Percentiles rank a stretch among this genome's conserved stretches.
phyloP scores from a whole-genome alignment of 129 eudicot species.

The Saussurea involucrata region DNA sequence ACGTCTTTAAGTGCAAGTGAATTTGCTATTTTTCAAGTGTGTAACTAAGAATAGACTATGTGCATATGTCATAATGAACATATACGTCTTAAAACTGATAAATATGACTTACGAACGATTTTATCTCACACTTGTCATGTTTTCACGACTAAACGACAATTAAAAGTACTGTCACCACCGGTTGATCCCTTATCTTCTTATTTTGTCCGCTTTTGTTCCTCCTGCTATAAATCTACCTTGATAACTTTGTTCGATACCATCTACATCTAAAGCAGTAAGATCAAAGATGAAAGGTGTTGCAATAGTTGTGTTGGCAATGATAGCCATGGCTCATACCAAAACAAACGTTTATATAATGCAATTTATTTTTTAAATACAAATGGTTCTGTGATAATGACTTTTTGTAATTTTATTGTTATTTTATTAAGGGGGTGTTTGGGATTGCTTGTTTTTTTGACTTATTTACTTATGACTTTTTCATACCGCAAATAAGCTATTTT shows the following conservation, averaged over 20 bases:
- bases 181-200: conserved; percentile 14
- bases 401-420: too few species aligned
- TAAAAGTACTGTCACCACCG: not conserved
- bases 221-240: conserved; percentile 11
- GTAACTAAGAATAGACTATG: conserved; percentile 18
- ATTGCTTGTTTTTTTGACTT: too few species aligned
- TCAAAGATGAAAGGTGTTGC: conserved; percentile 21
- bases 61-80: not conserved
- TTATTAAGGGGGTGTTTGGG: too few species aligned
- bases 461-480: too few species aligned
- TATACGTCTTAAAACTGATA: conserved; percentile 8
- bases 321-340: conserved; percentile 14
- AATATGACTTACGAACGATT: not conserved
- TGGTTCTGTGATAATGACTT: too few species aligned
- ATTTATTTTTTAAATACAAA: too few species aligned
- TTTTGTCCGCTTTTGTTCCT: not conserved
- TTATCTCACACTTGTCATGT: not conserved
- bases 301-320: conserved; percentile 10
- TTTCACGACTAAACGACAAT: conserved; percentile 11
- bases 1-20: not conserved
- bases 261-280: not conserved
- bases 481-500: too few species aligned
- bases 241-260: not conserved
- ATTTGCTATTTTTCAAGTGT: conserved; percentile 1
- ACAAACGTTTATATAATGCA: not conserved